Conservation (phyloP, 2,329 filamentous ascomycete genomes). For the Xylariaceae sp. region DNA sequence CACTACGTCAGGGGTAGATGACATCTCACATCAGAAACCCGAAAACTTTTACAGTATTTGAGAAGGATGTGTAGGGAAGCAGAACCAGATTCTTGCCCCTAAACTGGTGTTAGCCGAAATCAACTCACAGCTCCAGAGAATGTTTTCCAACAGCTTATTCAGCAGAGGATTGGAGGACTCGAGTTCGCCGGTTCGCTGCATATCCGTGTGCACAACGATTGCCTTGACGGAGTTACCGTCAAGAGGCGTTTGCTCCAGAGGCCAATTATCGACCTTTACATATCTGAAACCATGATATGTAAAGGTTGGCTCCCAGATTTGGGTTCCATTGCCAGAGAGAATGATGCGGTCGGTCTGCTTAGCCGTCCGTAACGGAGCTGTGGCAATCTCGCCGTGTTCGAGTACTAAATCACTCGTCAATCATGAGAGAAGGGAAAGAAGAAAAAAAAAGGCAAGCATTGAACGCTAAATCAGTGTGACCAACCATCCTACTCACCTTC, state of each 20-base stretch:
- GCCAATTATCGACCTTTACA: conserved; percentile 40
- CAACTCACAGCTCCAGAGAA: conserved; percentile 42
- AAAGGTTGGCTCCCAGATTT: conserved; percentile 44
- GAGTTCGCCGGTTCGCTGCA: conserved; percentile 45
- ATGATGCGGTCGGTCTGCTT: conserved; percentile 21
- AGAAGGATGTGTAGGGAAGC: neutral
- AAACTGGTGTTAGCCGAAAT: neutral
- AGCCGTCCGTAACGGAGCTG: conserved; percentile 22
- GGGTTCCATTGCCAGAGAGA: conserved; percentile 43
- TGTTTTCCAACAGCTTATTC: conserved; percentile 51
- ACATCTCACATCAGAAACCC: no score
- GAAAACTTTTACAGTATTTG: no score
- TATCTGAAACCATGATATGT: conserved; percentile 49
- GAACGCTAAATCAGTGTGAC: neutral
- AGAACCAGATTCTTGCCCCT: no score
- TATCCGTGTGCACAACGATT: conserved; percentile 47
- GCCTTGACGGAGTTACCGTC: conserved; percentile 29
- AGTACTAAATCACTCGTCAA: conserved; percentile 38
- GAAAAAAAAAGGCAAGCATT: no score
- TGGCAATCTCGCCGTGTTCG: conserved; percentile 36
- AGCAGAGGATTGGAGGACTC: conserved; percentile 45
- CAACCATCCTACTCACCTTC: conserved; percentile 34
- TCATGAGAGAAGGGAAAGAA: no score
- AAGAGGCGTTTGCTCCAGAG: conserved; percentile 18
- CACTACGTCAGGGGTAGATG: conserved; percentile 30